Base-by-base conservation (phyloP, 805 yeast species). In the Yarrowia alimentaria region DNA sequence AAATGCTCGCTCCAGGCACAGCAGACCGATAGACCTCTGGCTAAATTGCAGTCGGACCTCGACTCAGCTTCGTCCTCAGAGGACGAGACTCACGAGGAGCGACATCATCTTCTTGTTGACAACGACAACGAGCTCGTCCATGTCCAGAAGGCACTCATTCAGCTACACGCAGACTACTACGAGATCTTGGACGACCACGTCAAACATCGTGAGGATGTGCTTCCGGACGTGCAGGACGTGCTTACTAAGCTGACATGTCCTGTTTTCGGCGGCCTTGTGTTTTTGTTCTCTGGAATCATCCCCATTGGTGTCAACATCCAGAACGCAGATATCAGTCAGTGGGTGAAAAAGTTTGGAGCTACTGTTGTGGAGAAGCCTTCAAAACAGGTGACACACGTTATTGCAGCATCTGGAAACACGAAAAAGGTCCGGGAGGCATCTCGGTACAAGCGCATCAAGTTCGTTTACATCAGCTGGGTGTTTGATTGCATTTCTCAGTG, bases 291-390 rank as follows among this genome's bases (percentile, higher is more conserved):
- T 4, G 97, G 98, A 0, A 74, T 91, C n/a, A 75, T 93, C 17
- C 97, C 97, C 1, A 63, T 87, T n/a, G 93, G 93, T 1, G 73
- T 81, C 10, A 76, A 79, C 51, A 68, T 85, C 13, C 81, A 83
- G 48, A 68, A 74, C 25, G 93, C 94, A 4, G 96, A 88, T 62
- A 85, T 93, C 34, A 96, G 90, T 1, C 79, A 83, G 17, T 91
- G 98, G 97, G 85, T 91, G 10, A 77, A 78, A 43, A 86, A 90
- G 51, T 91, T 91, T 72, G 99, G 99, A 1, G 97, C 96, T 0
- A 72, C 72, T 2, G 89, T 91, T 6, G 83, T 83, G 1, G 72
- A 80, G 3, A 89, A 86, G 53, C 81, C 85, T 18, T 73, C 77
- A 37, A 78, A 79, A 13, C 70, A 77, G 1, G 90, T 94, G 3